These are phyloP conservation scores for Stygiomarasmius scandens DNA, from an alignment of 1,284 basidiomycete species.

Conservation along the genomic window DNA sequence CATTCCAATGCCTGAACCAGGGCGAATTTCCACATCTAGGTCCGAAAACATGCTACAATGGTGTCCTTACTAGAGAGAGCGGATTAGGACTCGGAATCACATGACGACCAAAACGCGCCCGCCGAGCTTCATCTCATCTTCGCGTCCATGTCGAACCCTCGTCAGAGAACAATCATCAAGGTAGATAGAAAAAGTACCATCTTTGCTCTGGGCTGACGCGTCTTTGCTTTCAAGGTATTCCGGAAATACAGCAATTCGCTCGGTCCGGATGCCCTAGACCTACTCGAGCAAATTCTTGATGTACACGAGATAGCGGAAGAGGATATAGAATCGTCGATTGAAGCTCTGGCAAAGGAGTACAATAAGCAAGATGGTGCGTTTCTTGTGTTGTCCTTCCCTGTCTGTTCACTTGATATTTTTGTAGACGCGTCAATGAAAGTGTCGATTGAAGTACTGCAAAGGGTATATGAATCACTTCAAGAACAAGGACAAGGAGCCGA, in stretches of 20 bases:
- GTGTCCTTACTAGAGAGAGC: too few species aligned
- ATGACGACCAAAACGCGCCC: too few species aligned
- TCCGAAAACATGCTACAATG: slow-evolving; percentile 55
- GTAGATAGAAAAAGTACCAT: slow-evolving; percentile 31
- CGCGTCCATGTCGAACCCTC: slow-evolving; percentile 42
- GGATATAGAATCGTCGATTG: slow-evolving; percentile 79
- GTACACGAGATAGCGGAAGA: slow-evolving; percentile 69
- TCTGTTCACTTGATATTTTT: background rate
- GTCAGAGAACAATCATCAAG: slow-evolving; percentile 69
- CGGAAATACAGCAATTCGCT: slow-evolving; percentile 83
- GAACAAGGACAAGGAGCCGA: slow-evolving; percentile 65
- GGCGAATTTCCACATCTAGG: slow-evolving; percentile 75
- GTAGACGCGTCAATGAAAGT: slow-evolving; percentile 83
- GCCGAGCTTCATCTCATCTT: background rate
- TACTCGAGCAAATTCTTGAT: slow-evolving; percentile 69
- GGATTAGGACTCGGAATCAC: too few species aligned
- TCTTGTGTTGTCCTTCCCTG: slow-evolving; percentile 6
- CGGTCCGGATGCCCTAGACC: slow-evolving; percentile 71
- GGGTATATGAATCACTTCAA: slow-evolving; percentile 84
- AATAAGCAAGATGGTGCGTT: slow-evolving; percentile 86
- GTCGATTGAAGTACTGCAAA: slow-evolving; percentile 67
- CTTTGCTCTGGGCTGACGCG: background rate
- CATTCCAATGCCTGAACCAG: slow-evolving; percentile 76
- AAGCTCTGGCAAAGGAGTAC: slow-evolving; percentile 86
- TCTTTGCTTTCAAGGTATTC: slow-evolving; percentile 59